These are phyloP conservation scores for Fusarium ramigenum DNA, from an alignment of 2,329 filamentous ascomycete species.

Conservation along the genomic window DNA sequence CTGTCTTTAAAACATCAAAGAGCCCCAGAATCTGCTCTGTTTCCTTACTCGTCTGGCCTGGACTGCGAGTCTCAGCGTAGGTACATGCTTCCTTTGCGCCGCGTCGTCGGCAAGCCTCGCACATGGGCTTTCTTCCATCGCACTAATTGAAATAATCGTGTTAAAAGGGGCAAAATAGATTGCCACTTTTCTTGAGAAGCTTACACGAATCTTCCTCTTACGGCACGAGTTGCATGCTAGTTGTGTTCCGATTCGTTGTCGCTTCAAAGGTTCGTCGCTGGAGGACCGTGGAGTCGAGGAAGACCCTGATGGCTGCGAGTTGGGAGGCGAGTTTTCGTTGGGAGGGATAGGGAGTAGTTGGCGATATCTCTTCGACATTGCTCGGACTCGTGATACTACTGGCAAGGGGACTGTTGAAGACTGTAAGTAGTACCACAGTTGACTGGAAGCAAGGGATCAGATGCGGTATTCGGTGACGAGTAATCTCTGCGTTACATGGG, in stretches of 20 bases:
- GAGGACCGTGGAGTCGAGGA: constrained; percentile 11
- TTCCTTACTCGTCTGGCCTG: constrained; percentile 9
- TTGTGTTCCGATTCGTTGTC: constrained; percentile 17
- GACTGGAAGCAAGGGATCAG: neutral
- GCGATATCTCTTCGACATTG: constrained; percentile 30
- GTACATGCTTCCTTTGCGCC: constrained; percentile 3
- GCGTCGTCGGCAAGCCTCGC: constrained; percentile 15
- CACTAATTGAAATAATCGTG: neutral
- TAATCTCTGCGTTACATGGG: neutral
- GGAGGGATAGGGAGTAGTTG: constrained; percentile 13
- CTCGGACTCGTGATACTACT: neutral
- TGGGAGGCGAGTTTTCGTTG: neutral
- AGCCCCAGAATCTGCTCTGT: constrained; percentile 16
- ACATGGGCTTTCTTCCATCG: constrained; percentile 4
- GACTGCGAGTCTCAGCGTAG: constrained; percentile 7
- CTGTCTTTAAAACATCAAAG: constrained; percentile 9
- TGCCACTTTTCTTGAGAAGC: neutral
- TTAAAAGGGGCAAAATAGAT: neutral
- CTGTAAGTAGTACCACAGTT: neutral
- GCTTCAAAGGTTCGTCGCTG: constrained; percentile 13
- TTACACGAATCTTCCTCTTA: constrained; percentile 21
- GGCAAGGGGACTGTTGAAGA: neutral
- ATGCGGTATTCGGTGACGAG: neutral
- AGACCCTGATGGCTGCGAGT: neutral
- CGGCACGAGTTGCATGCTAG: constrained; percentile 15